These are phyloP conservation scores for Barbarea vulgaris DNA, from an alignment of 345 rosid genomes.

Conservation along the genomic window DNA sequence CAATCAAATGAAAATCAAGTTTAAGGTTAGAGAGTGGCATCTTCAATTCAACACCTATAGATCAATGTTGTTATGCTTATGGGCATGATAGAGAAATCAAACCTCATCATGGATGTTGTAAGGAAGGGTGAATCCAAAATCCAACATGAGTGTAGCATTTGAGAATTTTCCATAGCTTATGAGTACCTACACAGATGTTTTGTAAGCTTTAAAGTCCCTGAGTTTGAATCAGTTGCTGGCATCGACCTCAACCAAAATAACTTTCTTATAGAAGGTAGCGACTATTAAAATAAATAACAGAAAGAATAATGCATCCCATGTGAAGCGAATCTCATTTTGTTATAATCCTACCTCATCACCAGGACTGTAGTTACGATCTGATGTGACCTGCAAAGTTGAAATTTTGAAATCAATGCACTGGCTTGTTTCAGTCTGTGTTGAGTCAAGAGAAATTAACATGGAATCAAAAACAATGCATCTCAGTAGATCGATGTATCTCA, in stretches of 20 bases:
- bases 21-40: slow-evolving; percentile 15
- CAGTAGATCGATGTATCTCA: neutral
- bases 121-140: slow-evolving; percentile 81
- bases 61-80: neutral
- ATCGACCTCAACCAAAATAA: neutral
- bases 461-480: slow-evolving; percentile 19
- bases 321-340: neutral
- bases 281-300: too few relatives aligned
- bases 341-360: slow-evolving; percentile 70
- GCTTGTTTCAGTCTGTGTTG: slow-evolving; percentile 1
- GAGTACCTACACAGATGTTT: slow-evolving; percentile 49
- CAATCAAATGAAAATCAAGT: slow-evolving; percentile 19
- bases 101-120: slow-evolving; percentile 77
- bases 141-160: slow-evolving; percentile 74
- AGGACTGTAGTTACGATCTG: slow-evolving; percentile 72
- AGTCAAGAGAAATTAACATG: neutral
- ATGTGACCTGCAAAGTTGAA: slow-evolving; percentile 58
- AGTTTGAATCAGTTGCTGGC: neutral
- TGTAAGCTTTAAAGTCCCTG: slow-evolving; percentile 4
- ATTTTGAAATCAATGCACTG: slow-evolving; percentile 16
- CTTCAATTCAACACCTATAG: slow-evolving; percentile 16
- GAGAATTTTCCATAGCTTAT: slow-evolving; percentile 75
- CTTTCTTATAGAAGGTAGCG: neutral
- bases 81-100: slow-evolving; percentile 32
- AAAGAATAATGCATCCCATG: neutral